A percentile compares a stretch with the other conserved stretches of the same genome.
Conservation (phyloP, 1,284 basidiomycete genomes). For the Fistulinella cinereoalba region DNA sequence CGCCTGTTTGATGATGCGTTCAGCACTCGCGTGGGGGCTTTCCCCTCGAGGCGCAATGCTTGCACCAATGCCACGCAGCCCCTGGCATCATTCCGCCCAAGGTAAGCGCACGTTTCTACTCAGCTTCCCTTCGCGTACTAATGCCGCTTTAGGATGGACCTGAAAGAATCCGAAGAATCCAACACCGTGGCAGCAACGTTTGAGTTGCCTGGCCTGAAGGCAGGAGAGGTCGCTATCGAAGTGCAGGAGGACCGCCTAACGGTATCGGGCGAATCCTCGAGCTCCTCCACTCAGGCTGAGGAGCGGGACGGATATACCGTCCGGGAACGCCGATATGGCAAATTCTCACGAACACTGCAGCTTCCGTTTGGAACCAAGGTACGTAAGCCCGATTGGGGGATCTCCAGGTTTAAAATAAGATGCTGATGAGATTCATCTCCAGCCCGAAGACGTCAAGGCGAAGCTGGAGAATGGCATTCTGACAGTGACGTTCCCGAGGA, state of each 20-base stretch:
- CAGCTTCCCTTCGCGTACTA: no score
- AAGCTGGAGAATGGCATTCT: conserved; percentile 39
- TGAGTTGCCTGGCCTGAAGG: conserved; percentile 43
- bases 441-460: conserved; percentile 19
- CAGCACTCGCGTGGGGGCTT: conserved; percentile 16
- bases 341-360: not conserved
- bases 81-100: not conserved
- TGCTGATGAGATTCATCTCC: conserved; percentile 19
- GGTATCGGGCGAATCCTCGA: conserved; percentile 34
- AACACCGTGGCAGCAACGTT: conserved; percentile 39
- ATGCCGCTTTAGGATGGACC: not conserved
- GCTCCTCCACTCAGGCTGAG: conserved; percentile 22
- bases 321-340: conserved; percentile 30
- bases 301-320: conserved; percentile 36
- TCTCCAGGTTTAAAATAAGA: not conserved
- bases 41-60: not conserved
- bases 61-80: not conserved
- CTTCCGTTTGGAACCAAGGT: not conserved
- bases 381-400: not conserved
- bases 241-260: conserved; percentile 38
- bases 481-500: conserved; percentile 40
- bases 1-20: conserved; percentile 45
- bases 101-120: not conserved
- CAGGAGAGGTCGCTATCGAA: conserved; percentile 40
- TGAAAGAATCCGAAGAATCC: conserved; percentile 10